Base-by-base conservation (phyloP, 208 protist genomes). In the Acanthamoeba healyi region DNA sequence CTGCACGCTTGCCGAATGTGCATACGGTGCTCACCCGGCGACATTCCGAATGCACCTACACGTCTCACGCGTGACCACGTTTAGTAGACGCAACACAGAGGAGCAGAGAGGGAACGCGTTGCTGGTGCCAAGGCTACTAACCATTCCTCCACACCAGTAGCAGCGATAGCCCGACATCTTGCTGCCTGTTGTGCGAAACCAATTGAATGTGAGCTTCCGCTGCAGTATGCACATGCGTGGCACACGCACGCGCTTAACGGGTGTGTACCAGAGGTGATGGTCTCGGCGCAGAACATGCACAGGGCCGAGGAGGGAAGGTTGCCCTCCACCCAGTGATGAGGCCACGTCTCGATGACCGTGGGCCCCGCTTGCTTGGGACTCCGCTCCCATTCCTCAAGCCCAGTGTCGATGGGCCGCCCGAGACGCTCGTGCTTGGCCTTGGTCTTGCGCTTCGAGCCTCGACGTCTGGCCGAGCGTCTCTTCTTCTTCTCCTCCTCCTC, bases 321-420 rank as follows among this genome's bases (percentile, higher is more conserved):
- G 36, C 72, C 72, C n/a, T 82, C 72, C 9, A 82, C 42, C 72
- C 72, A 82, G 42, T 82, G 72, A 26, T 82, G 72, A 6, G 72
- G 72, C 72, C n/a, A 46, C 17, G 61, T 70, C 61, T 7, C 26
- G 26, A 12, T n/a, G n/a, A n/a, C n/a, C n/a, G n/a, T n/a, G n/a
- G n/a, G n/a, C n/a, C n/a, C n/a, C n/a, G n/a, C n/a, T n/a, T n/a
- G n/a, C n/a, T n/a, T 38, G 12, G 32, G 72, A 42, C 72, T 29
- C 10, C 38, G 10, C n/a, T 82, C 72, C 72, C 42, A 51, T 42
- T 82, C 72, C 72, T 82, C 72, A 15, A 36, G 22, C 5, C 72
- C 42, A 5, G 42, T 36, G 10, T 38, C 10, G 24, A 82, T 29
- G 17, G 22, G 42, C 24, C 29, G 38, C 10, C 42, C 42, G 36